phyloP scores from a whole-genome alignment of 2,329 filamentous ascomycete genomes.

The Penicillium glabrum region DNA sequence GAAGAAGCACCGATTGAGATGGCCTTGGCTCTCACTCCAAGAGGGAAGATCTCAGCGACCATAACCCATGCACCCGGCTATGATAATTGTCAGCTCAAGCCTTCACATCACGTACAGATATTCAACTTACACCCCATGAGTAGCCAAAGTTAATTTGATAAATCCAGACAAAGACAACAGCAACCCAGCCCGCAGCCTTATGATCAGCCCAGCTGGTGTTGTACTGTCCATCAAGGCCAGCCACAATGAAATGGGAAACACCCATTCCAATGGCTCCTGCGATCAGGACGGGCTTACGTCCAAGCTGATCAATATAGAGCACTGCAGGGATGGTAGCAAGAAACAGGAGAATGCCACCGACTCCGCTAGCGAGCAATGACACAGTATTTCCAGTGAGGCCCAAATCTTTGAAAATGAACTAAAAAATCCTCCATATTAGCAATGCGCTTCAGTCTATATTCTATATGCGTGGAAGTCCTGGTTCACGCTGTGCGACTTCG shows the following conservation, averaged over 20 bases:
- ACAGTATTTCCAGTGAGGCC: constrained; percentile 25
- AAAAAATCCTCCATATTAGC: background rate
- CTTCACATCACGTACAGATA: background rate
- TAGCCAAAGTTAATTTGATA: constrained; percentile 15
- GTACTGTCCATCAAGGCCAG: constrained; percentile 15
- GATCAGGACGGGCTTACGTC: constrained; percentile 19
- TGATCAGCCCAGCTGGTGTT: constrained; percentile 14
- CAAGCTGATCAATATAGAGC: constrained; percentile 19
- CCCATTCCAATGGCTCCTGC: constrained; percentile 15
- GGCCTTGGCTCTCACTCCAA: background rate
- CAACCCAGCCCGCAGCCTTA: constrained; percentile 15
- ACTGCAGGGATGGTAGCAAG: constrained; percentile 26
- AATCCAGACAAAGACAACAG: constrained; percentile 19
- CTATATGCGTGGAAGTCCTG: background rate
- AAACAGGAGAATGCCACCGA: constrained; percentile 26
- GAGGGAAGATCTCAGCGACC: background rate
- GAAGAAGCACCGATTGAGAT: constrained; percentile 15
- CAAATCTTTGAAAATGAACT: constrained; percentile 28
- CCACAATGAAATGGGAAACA: constrained; percentile 12
- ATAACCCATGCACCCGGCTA: background rate
- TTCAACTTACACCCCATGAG: constrained; percentile 11
- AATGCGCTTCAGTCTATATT: background rate
- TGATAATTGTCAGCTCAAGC: background rate
- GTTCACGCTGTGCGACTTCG: background rate
- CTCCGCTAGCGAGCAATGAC: constrained; percentile 28